phyloP scores from a whole-genome alignment of 495 filamentous ascomycete species.

The Astrocystis sublimbata region DNA sequence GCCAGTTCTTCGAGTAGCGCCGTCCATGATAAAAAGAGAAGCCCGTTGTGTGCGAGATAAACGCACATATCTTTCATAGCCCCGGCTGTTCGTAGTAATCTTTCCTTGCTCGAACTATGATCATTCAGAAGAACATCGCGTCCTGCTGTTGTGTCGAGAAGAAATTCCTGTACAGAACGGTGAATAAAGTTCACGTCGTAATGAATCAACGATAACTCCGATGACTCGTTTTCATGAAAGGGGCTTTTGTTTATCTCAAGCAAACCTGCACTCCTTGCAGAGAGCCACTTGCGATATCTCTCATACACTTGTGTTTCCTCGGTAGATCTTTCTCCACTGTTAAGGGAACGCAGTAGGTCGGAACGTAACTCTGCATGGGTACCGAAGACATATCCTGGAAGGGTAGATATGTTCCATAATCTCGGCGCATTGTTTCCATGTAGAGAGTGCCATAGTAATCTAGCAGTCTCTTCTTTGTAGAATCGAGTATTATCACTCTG shows the following conservation, averaged over 20 bases:
- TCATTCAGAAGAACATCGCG: not conserved
- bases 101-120: not conserved
- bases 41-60: not conserved
- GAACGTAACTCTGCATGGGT: not conserved
- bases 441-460: not conserved
- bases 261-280: not conserved
- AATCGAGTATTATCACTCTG: slow-evolving; percentile 16
- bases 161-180: not conserved
- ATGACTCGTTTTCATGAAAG: not conserved
- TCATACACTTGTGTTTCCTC: not conserved
- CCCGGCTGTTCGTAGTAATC: not conserved
- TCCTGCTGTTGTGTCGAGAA: not conserved
- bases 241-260: not conserved
- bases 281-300: not conserved
- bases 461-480: slow-evolving; percentile 19
- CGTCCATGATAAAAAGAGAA: not conserved
- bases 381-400: not conserved
- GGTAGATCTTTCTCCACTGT: not conserved
- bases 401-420: not conserved
- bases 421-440: not conserved
- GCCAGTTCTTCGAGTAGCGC: not conserved
- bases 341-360: not conserved
- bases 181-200: not conserved
- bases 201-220: not conserved
- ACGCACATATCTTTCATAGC: not conserved